A percentile compares a stretch with the other conserved stretches of the same genome.
These are phyloP conservation scores for Trametes coccinea DNA, from an alignment of 768 basidiomycete species.

Conservation along the genomic window DNA sequence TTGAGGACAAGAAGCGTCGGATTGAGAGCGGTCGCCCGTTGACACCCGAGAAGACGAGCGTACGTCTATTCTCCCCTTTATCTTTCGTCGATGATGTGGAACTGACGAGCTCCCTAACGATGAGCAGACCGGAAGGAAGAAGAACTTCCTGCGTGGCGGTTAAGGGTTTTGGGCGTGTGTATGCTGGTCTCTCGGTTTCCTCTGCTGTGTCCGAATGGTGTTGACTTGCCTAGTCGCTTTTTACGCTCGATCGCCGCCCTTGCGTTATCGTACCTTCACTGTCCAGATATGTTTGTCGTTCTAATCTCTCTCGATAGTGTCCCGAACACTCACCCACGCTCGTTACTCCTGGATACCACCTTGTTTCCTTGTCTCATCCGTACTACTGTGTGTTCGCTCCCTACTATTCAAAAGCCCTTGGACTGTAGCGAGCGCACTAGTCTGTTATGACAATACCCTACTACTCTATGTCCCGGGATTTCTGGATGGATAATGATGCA, in stretches of 20 bases:
- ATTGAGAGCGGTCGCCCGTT: constrained; percentile 93
- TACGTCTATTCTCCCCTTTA: constrained; percentile 41
- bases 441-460: constrained; percentile 33
- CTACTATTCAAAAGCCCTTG: constrained; percentile 25
- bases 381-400: constrained; percentile 27
- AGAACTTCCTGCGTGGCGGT: constrained; percentile 66
- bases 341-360: constrained; percentile 35
- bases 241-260: constrained; percentile 34
- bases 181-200: constrained; percentile 36
- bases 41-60: constrained; percentile 90
- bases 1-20: constrained; percentile 98
- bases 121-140: constrained; percentile 61
- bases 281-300: constrained; percentile 27
- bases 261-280: constrained; percentile 45
- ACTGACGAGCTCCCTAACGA: background rate
- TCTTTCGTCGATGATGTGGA: background rate
- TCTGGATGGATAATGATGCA: constrained; percentile 10
- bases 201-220: constrained; percentile 37
- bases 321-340: constrained; percentile 53
- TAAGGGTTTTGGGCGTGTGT: constrained; percentile 39
- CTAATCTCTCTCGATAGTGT: constrained; percentile 24
- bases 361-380: constrained; percentile 26
- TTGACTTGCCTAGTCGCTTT: constrained; percentile 20
- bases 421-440: constrained; percentile 29
- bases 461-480: constrained; percentile 14